Evolutionary conservation across 805 yeast species (phyloP).

Genomic region (Zygosaccharomyces kombuchaensis): DNA sequence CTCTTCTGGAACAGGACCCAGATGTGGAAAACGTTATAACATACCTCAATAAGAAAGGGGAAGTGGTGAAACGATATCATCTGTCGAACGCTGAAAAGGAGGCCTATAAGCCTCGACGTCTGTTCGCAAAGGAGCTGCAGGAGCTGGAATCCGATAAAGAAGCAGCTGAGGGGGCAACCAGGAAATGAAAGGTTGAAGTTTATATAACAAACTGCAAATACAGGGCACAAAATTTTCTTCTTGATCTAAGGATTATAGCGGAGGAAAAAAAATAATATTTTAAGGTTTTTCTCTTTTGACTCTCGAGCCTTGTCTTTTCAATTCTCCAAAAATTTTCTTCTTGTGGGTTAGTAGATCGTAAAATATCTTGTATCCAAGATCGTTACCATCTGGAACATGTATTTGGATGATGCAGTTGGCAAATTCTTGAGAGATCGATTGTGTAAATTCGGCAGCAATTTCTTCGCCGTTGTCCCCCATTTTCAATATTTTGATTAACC

Average conservation of each 20-base stretch:
- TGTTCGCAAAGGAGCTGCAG: slow-evolving; percentile 22
- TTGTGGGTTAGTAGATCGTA: slow-evolving; percentile 58
- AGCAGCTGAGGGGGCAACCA: slow-evolving; percentile 1
- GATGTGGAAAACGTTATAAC: slow-evolving; percentile 26
- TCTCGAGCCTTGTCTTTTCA: slow-evolving; percentile 38
- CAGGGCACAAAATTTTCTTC: slow-evolving; percentile 1
- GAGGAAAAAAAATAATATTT: not conserved
- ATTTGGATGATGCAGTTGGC: slow-evolving; percentile 52
- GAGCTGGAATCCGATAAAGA: slow-evolving; percentile 8
- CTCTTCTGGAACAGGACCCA: slow-evolving; percentile 17
- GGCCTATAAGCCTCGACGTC: slow-evolving; percentile 27
- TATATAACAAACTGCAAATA: not conserved
- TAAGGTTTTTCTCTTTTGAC: slow-evolving; percentile 8
- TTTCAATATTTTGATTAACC: slow-evolving; percentile 53
- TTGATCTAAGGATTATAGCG: not conserved
- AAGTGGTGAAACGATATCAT: slow-evolving; percentile 24
- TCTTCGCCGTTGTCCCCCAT: slow-evolving; percentile 39
- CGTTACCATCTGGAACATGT: slow-evolving; percentile 49
- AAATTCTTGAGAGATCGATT: slow-evolving; percentile 59
- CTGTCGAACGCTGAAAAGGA: slow-evolving; percentile 23
- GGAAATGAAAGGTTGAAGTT: not conserved
- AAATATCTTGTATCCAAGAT: slow-evolving; percentile 54
- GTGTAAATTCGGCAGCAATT: slow-evolving; percentile 37
- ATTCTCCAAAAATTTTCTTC: slow-evolving; percentile 59
- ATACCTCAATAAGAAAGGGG: slow-evolving; percentile 35